These are phyloP conservation scores for Paramyrothecium sp. DNA, from an alignment of 2,329 filamentous ascomycete species.

Conservation along the genomic window DNA sequence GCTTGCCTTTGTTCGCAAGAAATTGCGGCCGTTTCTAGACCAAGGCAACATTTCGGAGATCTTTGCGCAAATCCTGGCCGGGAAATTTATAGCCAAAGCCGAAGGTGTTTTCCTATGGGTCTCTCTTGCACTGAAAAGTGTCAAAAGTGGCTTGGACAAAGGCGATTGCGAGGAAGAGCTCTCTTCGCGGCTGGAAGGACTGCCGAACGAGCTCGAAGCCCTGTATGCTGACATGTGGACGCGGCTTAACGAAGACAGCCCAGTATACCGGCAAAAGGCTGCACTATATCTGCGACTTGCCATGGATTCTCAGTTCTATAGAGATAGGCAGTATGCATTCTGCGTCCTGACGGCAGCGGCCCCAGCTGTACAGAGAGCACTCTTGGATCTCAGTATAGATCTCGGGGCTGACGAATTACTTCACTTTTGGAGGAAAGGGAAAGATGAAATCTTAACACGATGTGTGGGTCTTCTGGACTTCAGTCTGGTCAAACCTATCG, in stretches of 20 bases:
- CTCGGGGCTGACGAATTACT: background rate
- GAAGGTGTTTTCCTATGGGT: constrained; percentile 9
- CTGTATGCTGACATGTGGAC: constrained; percentile 12
- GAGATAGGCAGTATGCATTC: background rate
- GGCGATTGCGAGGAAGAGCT: background rate
- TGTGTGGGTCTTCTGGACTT: constrained; percentile 2
- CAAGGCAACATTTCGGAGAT: background rate
- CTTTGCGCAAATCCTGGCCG: background rate
- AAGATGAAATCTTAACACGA: background rate
- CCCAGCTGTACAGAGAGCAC: background rate
- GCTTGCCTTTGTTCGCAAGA: background rate
- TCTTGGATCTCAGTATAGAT: background rate
- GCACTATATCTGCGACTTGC: constrained; percentile 4
- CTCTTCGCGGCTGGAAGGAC: fast-evolving
- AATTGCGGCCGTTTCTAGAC: background rate
- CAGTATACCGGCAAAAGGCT: constrained; percentile 4
- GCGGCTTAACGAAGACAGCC: constrained; percentile 1
- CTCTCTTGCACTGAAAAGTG: background rate
- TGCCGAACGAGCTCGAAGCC: constrained; percentile 3
- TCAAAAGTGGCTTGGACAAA: background rate
- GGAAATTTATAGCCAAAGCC: constrained; percentile 1
- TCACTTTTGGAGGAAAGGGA: background rate
- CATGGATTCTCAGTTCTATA: background rate
- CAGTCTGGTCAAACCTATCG: background rate
- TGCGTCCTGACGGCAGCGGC: background rate